Base-by-base conservation (phyloP, 192 early-diverging fungal genomes). In the Lobulomyces angularis region DNA sequence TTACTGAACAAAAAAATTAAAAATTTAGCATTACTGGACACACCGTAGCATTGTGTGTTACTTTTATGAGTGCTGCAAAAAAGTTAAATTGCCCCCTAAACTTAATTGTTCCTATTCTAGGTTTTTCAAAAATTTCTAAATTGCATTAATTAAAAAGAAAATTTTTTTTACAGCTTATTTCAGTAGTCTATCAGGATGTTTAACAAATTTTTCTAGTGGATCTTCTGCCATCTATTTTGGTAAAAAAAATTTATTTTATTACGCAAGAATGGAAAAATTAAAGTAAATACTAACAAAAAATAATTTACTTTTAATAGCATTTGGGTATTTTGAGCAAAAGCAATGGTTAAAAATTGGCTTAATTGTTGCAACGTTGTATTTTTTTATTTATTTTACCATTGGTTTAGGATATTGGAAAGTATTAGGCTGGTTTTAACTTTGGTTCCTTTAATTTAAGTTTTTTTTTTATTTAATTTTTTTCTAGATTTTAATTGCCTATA, bases 1-100 rank as follows among this genome's bases (percentile, higher is more conserved):
- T n/a, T n/a, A n/a, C n/a, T n/a, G n/a, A n/a, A n/a, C n/a, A n/a
- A n/a, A n/a, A n/a, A n/a, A n/a, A n/a, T n/a, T n/a, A n/a, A n/a
- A n/a, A n/a, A n/a, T n/a, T n/a, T n/a, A n/a, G n/a, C 11, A 69
- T 80, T 3, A 82, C 79, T 28, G 71, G 72, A 35, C 83, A 87
- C 33, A 76, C 74, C 4, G 70, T 81, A 14, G 77, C 84, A 0
- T 69, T 87, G 38, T 61, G 56, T 31, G 71, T 64, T 5, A 79
- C 84, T 5, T 71, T 87, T 41, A 60, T 87, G 51, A 69, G 72
- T n/a, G 84, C 82, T 11, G 84, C 70, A 1, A 58, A 69, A 32
- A 56, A 58, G 3, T 59, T 84, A 9, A 65, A 65, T 2, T 71
- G 64, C 27, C 64, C 75, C 18, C 71, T 75, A 1, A 46, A 57